Evolutionary conservation across 139 green algal species (phyloP), one percentile per base, ranked within the genome.

Genomic region (Volvox reticuliferus): DNA sequence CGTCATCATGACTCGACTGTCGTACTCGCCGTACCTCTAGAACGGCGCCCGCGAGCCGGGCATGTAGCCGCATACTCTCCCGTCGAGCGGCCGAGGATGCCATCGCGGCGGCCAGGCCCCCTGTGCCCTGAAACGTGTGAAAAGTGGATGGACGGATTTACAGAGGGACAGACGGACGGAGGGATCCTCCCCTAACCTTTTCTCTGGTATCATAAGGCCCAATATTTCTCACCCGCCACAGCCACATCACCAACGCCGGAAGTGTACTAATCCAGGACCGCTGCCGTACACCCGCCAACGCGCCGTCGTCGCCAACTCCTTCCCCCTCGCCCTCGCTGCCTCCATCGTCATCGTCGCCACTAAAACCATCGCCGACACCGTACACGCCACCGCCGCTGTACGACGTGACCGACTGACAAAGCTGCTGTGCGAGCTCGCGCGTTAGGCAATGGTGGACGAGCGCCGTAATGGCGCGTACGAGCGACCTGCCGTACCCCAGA

Each of bases 361-460:
- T 37, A 26, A 21, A 44, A 26, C 33, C 75, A 81, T 81, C 75
- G n/a, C 50, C 78, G 36, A 36, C 79, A 73, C 36, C 79, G 44
- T 73, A 24, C 65, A 73, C 65, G 0, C 24, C 55, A 26, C 78
- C 78, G 21, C 36, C 28, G 79, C 79, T 61, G 79, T 86, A 86
- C 79, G 63, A 19, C 12, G 80, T 3, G 33, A 88, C 63, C 21
- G 63, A 67, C 21, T 13, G 33, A 26, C 63, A 79, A 33, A 88
- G 82, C 50, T 65, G 30, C 63, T 88, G 19, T 19, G 82, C 82
- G 3, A 79, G 63, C 32, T 76, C 6, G 9, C 82, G 33, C 5
- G 67, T 81, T 13, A 89, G 83, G 83, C 83, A 89, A 35, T 89
- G 83, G 35, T 89, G 83, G 20, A 80, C 67, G 30, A 89, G 83